Percentiles rank a stretch among this genome's conserved stretches.
These are phyloP conservation scores for Byssothecium circinans DNA, from an alignment of 2,329 filamentous ascomycete species.

Conservation along the genomic window DNA sequence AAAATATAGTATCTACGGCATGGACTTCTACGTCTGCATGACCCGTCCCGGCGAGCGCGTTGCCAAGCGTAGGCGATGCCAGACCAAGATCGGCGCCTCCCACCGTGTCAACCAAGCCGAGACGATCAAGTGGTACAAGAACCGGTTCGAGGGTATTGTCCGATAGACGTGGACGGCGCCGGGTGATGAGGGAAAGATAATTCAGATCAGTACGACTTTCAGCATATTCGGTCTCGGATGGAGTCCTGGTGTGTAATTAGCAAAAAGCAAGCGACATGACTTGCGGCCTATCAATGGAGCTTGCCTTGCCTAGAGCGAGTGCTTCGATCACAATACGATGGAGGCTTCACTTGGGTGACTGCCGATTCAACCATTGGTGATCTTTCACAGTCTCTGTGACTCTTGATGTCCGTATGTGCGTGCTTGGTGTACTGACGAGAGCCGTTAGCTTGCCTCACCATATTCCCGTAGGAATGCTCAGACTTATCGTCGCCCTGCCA, in stretches of 20 bases:
- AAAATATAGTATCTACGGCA: slow-evolving; percentile 57
- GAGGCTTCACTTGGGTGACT: slow-evolving; percentile 62
- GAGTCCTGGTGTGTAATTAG: slow-evolving; percentile 47
- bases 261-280: slow-evolving; percentile 43
- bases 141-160: slow-evolving; percentile 97
- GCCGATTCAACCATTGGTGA: slow-evolving; percentile 61
- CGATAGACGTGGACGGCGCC: slow-evolving; percentile 66
- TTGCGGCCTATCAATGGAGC: slow-evolving; percentile 52
- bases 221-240: slow-evolving; percentile 44
- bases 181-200: slow-evolving; percentile 29
- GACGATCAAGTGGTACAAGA: slow-evolving; percentile 98
- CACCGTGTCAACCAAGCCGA: slow-evolving; percentile 94
- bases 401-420: neutral
- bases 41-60: slow-evolving; percentile 98
- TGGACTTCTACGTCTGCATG: slow-evolving; percentile 99
- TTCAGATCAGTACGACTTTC: slow-evolving; percentile 39
- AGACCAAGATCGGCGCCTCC: slow-evolving; percentile 80
- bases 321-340: slow-evolving; percentile 54
- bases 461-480: neutral
- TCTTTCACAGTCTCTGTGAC: slow-evolving; percentile 19
- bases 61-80: slow-evolving; percentile 87
- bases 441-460: neutral
- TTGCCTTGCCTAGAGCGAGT: slow-evolving; percentile 41
- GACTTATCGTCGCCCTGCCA: neutral
- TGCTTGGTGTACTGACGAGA: slow-evolving; percentile 6